Percentiles rank a stretch among this genome's conserved stretches.
phyloP scores from a whole-genome alignment of 495 filamentous ascomycete genomes.

The Aspergillus campestris region DNA sequence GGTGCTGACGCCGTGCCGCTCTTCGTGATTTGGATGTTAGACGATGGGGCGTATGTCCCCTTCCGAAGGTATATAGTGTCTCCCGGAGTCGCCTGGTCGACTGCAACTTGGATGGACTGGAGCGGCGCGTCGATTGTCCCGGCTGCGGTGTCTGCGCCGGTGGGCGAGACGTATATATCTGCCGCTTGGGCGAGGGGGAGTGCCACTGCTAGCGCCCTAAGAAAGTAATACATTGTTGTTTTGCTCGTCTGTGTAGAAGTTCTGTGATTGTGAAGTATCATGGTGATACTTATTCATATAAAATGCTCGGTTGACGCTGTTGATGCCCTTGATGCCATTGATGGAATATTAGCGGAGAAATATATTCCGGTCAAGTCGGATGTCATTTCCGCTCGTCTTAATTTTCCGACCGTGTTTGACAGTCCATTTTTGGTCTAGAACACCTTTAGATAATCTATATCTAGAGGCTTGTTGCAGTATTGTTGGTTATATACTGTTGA shows the following conservation, averaged over 20 bases:
- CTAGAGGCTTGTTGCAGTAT: too few species aligned
- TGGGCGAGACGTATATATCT: conserved; percentile 11
- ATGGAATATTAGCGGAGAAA: too few species aligned
- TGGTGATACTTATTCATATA: too few species aligned
- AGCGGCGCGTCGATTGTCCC: conserved; percentile 7
- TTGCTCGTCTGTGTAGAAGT: neutral
- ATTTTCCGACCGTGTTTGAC: too few species aligned
- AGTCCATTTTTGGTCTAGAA: too few species aligned
- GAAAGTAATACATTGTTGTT: neutral
- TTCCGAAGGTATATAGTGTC: conserved; percentile 11
- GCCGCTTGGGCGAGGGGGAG: conserved; percentile 5
- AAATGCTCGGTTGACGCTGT: too few species aligned
- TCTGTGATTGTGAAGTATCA: neutral
- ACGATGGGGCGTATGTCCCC: conserved; percentile 11
- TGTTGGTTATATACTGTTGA: neutral
- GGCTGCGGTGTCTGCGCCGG: conserved; percentile 8
- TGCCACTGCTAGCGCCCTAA: neutral
- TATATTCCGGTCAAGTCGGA: too few species aligned
- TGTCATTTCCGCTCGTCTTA: too few species aligned
- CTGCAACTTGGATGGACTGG: conserved; percentile 11
- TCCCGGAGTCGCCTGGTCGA: conserved; percentile 7
- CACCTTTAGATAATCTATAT: too few species aligned
- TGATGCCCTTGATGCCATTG: too few species aligned
- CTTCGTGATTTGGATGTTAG: conserved; percentile 13
- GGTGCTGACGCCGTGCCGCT: conserved; percentile 8